Evolutionary conservation across 208 protist genomes (phyloP).

Genomic region (Tritrichomonas foetus): DNA sequence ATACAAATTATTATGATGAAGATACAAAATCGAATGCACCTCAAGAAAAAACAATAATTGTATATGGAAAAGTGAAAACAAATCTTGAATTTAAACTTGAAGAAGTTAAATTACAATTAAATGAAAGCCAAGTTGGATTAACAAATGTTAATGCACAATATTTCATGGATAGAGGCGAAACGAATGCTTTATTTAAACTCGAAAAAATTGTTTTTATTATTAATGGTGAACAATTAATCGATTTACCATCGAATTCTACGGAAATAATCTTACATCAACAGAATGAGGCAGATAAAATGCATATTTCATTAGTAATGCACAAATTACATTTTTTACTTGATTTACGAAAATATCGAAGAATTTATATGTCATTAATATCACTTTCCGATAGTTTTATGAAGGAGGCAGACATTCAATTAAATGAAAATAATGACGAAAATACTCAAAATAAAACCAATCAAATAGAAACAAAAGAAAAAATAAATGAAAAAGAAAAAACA

Average conservation of each 20-base stretch:
- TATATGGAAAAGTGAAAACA: background rate
- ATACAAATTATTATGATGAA: too few relatives aligned
- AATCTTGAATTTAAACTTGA: background rate
- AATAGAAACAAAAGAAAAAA: background rate
- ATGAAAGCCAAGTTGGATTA: background rate
- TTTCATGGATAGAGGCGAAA: background rate
- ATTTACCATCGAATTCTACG: background rate
- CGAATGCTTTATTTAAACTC: background rate
- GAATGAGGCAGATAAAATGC: background rate
- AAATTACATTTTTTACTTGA: background rate
- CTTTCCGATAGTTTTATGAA: background rate
- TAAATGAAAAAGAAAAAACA: background rate
- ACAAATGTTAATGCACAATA: background rate
- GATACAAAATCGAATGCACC: background rate
- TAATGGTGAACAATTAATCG: background rate
- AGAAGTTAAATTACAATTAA: background rate
- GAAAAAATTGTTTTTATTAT: background rate
- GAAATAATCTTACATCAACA: background rate
- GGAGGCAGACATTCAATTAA: background rate
- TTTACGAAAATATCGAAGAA: background rate
- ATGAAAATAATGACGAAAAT: background rate
- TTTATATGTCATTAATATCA: background rate
- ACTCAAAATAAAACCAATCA: background rate
- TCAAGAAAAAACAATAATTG: background rate
- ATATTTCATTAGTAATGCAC: background rate